A percentile compares a stretch with the other conserved stretches of the same genome.
Conservation (phyloP, 2,329 filamentous ascomycete genomes). For the Gnomoniopsis sp. region DNA sequence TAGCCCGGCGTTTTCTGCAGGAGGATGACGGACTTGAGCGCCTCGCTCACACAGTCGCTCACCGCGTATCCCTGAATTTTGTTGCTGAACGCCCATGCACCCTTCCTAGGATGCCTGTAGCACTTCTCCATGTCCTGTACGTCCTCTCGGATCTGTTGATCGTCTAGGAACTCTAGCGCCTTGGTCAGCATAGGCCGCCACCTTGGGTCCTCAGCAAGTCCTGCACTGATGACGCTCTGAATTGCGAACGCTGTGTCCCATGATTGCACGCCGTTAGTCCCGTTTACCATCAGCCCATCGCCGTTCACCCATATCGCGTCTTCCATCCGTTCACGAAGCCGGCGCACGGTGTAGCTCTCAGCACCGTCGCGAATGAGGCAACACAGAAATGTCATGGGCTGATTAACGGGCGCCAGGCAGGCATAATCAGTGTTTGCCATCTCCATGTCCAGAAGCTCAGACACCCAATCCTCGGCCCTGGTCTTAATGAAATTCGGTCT, state of each 20-base stretch:
- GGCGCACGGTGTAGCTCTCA: constrained; percentile 65
- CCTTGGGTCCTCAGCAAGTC: constrained; percentile 70
- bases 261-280: constrained; percentile 95
- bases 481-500: constrained; percentile 63
- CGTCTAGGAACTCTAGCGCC: constrained; percentile 80
- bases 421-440: constrained; percentile 89
- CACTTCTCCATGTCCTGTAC: constrained; percentile 72
- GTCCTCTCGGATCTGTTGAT: constrained; percentile 86
- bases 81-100: constrained; percentile 95
- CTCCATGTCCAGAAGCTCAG: constrained; percentile 82
- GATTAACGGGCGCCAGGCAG: constrained; percentile 84
- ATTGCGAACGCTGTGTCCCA: constrained; percentile 95
- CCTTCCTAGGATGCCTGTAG: constrained; percentile 88
- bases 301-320: constrained; percentile 90
- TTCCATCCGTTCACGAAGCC: constrained; percentile 75
- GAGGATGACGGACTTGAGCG: constrained; percentile 76
- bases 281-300: constrained; percentile 92
- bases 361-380: constrained; percentile 85
- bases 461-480: constrained; percentile 76
- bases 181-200: constrained; percentile 82
- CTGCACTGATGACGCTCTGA: constrained; percentile 75
- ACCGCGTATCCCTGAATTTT: constrained; percentile 91
- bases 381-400: constrained; percentile 81
- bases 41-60: constrained; percentile 91
- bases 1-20: constrained; percentile 77